A percentile compares a stretch with the other conserved stretches of the same genome.
Conservation (phyloP, 306 rosid genomes). For the Casuarina glauca region DNA sequence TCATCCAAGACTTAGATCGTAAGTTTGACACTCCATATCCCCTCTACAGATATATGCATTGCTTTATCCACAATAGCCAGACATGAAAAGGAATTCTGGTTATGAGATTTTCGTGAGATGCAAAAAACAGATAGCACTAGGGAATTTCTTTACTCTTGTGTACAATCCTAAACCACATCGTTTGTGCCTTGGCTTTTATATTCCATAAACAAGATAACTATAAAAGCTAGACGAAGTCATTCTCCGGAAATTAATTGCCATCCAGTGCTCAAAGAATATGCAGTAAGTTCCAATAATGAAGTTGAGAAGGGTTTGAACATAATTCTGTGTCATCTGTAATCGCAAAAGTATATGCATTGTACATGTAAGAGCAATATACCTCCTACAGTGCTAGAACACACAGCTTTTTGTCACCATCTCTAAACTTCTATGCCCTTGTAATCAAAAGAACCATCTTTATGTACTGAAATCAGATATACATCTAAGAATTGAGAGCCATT, state of each 20-base stretch:
- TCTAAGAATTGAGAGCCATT: slow-evolving; percentile 29
- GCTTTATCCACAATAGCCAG: not conserved
- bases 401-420: slow-evolving; percentile 31
- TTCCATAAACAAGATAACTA: not conserved
- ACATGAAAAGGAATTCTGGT: not conserved
- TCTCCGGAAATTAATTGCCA: not conserved
- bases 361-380: not conserved
- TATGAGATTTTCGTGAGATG: not conserved
- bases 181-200: not conserved
- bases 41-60: not conserved
- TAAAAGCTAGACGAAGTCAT: not conserved
- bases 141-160: not conserved
- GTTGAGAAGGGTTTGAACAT: not conserved
- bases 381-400: slow-evolving; percentile 21
- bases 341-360: not conserved
- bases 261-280: not conserved
- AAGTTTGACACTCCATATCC: no score
- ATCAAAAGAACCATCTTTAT: slow-evolving; percentile 17
- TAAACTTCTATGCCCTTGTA: slow-evolving; percentile 20
- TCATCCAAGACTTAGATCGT: no score
- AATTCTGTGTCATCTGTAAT: not conserved
- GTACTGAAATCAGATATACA: slow-evolving; percentile 34
- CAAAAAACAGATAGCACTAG: not conserved
- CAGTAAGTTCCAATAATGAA: not conserved
- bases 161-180: not conserved